Evolutionary conservation across 2,329 filamentous ascomycete genomes (phyloP).

Genomic region (Elsinoe batatas): DNA sequence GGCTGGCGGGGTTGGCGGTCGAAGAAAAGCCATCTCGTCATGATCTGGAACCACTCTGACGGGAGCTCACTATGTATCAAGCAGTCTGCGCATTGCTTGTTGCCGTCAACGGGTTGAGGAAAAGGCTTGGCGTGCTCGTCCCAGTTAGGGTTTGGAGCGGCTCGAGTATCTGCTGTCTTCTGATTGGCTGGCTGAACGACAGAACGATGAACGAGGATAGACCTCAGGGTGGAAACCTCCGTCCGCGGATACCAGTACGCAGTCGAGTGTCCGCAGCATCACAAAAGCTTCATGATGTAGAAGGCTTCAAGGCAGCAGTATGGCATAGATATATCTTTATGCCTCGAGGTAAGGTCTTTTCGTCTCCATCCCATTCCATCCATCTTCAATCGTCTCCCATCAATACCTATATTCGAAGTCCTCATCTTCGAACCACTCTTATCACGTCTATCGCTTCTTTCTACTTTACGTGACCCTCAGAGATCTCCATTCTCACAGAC

Average conservation of each 20-base stretch:
- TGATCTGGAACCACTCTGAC: neutral
- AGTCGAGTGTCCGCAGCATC: neutral
- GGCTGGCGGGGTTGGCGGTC: neutral
- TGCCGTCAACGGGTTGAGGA: neutral
- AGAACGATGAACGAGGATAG: neutral
- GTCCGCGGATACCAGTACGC: neutral
- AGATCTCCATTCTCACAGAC: no score
- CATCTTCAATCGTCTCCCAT: neutral
- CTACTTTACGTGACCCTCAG: no score
- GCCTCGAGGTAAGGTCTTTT: neutral
- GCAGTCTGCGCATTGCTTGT: neutral
- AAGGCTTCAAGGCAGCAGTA: slow-evolving; percentile 1
- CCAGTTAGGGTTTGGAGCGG: neutral
- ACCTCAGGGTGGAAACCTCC: neutral
- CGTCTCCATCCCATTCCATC: neutral
- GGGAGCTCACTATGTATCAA: neutral
- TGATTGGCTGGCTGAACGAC: neutral
- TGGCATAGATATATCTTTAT: neutral
- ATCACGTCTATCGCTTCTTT: neutral
- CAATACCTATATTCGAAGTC: neutral
- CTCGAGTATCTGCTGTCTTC: neutral
- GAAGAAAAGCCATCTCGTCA: neutral
- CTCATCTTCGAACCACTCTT: neutral
- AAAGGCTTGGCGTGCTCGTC: neutral
- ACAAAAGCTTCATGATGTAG: neutral